Base-by-base conservation (phyloP, 2,329 filamentous ascomycete species). In the Torrubiella hemipterigena region DNA sequence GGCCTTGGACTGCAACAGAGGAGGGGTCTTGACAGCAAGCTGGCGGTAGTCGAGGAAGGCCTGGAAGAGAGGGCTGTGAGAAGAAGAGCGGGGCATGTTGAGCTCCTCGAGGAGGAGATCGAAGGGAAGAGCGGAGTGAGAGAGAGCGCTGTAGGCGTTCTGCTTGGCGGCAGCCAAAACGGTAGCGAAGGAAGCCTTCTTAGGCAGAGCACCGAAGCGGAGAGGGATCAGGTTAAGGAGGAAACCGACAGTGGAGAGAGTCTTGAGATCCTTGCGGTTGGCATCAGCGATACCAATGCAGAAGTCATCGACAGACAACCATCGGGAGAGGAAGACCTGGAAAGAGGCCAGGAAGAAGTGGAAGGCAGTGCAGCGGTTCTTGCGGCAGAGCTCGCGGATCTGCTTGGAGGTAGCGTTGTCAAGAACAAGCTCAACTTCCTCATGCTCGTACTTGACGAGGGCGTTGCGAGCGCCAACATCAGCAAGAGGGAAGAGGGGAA, bases 271-370 rank as follows among this genome's bases (percentile, higher is more conserved):
- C n/a, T 33, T 30, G 27, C 46, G 45, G 32, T 42, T 43, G 25
- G 40, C 39, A 39, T 67, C 61, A 0, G 57, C 54, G 10, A 67
- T 47, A 10, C 65, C 65, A 32, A 69, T 60, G 31, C 47, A 52
- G 23, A 69, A 32, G 14, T 63, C 53, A 3, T 59, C 49, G 2
- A 51, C 46, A n/a, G 41, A 36, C 21, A 35, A 30, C 17, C 39
- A 39, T 17, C 37, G 39, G n/a, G 34, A 29, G 15, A 41, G 28
- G 18, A 67, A 34, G 1, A 50, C 42, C 13, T 58, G 42, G 33
- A 65, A 52, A 1, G 49, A 47, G 0, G 63, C 50, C 6, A 71
- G 47, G 38, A 62, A 59, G 39, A 69, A 56, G 33, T 71, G 64
- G 44, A 69, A 69, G 0, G 47, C 42, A 0, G 45, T 50, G 19